Evolutionary conservation across 2,329 filamentous ascomycete genomes (phyloP), one percentile per base, ranked within the genome.

Genomic region (Emericellopsis atlantica): DNA sequence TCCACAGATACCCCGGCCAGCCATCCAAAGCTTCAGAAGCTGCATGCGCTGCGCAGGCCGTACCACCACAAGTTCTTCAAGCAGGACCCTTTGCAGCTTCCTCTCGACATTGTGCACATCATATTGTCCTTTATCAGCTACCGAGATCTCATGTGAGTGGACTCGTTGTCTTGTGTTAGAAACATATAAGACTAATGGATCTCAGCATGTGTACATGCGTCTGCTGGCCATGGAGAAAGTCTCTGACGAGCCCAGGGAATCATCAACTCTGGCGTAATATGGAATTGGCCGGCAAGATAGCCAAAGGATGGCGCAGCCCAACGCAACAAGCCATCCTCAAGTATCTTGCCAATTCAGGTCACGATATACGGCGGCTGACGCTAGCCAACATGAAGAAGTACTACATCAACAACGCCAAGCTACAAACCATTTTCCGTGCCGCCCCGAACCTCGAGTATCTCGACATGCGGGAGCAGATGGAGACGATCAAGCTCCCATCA

Each of bases 41-140:
- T 65, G 5, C 50, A 54, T 37, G 49, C 51, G 10, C 54, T 55
- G 5, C 53, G 61, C n/a, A 48, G 54, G 40, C 60, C 58, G 4
- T 45, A 65, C 3, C 58, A 63, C 24, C 42, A 45, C 11, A 53
- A 51, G 15, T 65, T 55, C 41, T 52, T 43, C 29, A 56, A 53
- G 23, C 49, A 50, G 31, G 61, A 65, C 41, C 62, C 62, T 3
- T 37, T 65, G 12, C 47, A 46, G 18, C 51, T 64, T 21, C 62
- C 62, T 0, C 42, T 51, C 4, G 62, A 65, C 37, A 50, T 65
- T 39, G 47, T 63, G 7, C 50, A 60, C 22, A 48, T 55, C 12
- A 58, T 65, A 7, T 58, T 64, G 31, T 50, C 49, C 12, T 53
- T 53, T 32, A 45, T 65, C 8, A 57, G 59, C 39, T 51, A 63